A percentile compares a stretch with the other conserved stretches of the same genome.
Conservation (phyloP, 2,329 filamentous ascomycete genomes). For the Laburnicola sp. region DNA sequence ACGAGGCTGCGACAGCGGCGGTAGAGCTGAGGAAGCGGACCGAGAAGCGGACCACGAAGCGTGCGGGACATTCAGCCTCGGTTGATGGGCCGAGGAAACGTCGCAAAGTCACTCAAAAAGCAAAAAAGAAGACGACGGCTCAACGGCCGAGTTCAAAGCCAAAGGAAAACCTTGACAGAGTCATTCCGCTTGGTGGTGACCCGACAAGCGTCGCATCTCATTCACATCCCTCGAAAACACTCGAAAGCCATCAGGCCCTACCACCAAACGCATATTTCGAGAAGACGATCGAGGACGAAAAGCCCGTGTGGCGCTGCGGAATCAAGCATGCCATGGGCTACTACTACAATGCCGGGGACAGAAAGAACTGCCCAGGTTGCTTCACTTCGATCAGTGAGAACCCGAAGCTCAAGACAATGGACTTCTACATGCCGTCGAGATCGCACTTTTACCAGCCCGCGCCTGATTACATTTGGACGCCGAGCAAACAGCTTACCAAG, state of each 20-base stretch:
- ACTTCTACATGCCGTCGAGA: slow-evolving; percentile 32
- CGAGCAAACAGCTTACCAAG: slow-evolving; percentile 15
- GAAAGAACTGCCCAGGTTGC: slow-evolving; percentile 29
- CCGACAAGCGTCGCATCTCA: slow-evolving; percentile 1
- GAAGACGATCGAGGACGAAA: slow-evolving; percentile 13
- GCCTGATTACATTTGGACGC: slow-evolving; percentile 23
- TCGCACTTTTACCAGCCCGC: slow-evolving; percentile 21
- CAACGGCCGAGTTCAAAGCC: not conserved
- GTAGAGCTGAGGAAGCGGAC: not conserved
- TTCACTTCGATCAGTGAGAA: slow-evolving; percentile 21
- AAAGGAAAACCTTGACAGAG: not conserved
- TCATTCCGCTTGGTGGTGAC: not conserved
- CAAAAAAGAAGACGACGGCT: not conserved
- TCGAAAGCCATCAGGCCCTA: slow-evolving; percentile 23
- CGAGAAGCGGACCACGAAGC: not conserved
- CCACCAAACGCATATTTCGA: slow-evolving; percentile 28
- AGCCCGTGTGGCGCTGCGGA: slow-evolving; percentile 31
- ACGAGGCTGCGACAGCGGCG: too few species aligned
- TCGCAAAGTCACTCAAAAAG: not conserved
- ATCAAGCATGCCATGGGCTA: slow-evolving; percentile 30
- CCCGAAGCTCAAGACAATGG: slow-evolving; percentile 19
- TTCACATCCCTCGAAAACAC: slow-evolving; percentile 21
- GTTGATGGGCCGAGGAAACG: not conserved
- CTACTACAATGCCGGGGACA: slow-evolving; percentile 35
- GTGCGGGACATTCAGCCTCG: not conserved